Evolutionary conservation across 192 early-diverging fungal genomes (phyloP), one percentile per base, ranked within the genome.

Genomic region (Gonapodya sp.): DNA sequence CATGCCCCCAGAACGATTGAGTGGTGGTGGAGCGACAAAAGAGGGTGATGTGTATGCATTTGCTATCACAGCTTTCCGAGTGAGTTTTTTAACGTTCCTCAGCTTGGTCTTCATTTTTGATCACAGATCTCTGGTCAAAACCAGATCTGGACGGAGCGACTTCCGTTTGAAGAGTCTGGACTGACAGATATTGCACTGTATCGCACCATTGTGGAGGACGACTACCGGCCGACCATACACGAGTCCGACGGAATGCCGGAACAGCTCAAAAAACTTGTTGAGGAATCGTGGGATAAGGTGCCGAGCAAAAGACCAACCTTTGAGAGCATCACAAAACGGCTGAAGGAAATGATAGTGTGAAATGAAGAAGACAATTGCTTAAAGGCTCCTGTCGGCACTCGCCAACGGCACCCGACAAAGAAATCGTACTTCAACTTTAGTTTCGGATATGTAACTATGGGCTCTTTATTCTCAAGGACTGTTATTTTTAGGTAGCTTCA

Each of bases 1-100:
- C 75, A 77, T 77, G 75, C 30, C 75, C 75, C 75, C 75, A 8
- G 75, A 77, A 34, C 75, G 75, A 18, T 18, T 34, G 75, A 32
- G 30, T 18, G 46, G 46, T 64, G 46, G 46, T 16, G 46, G 46
- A 16, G 46, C 46, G 24, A 64, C 46, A 64, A 64, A 64, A 24
- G 46, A 64, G 46, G 46, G 46, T 16, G 75, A 77, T 34, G 75
- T 77, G 75, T 77, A 77, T 34, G 75, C 75, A 8, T 77, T 77
- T 77, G 75, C 75, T 14, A 77, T 77, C 46, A 64, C 46, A 24
- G 46, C 46, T 64, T 64, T 64, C 46, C 8, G 46, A 64, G 46
- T 64, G 46, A 64, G 46, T 64, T 64, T 64, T 16, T 8, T 64
- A 16, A 16, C 46, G 8, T 64, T 64, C 8, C 24, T 64, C 24